A percentile compares a stretch with the other conserved stretches of the same genome.
Conservation (phyloP, 2,329 filamentous ascomycete species). For the Domatiomyces globalis region DNA sequence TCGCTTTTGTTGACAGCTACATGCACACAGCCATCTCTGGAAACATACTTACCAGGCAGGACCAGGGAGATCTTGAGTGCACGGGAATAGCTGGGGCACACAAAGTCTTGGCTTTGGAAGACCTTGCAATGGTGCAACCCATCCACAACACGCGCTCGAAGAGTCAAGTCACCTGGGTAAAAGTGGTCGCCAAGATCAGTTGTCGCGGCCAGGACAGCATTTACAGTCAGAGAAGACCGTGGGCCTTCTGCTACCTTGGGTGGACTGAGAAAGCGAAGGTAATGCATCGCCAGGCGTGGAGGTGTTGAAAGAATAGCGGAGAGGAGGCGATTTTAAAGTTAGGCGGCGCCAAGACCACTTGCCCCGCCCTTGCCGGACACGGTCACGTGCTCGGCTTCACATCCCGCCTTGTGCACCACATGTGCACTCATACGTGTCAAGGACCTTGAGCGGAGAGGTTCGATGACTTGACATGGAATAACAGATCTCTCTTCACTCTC, state of each 20-base stretch:
- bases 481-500: background rate
- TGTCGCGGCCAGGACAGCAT: conserved; percentile 47
- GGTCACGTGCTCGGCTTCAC: background rate
- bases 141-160: conserved; percentile 8
- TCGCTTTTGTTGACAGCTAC: conserved; percentile 11
- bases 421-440: background rate
- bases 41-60: conserved; percentile 12
- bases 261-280: conserved; percentile 54
- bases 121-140: conserved; percentile 20
- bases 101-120: conserved; percentile 28
- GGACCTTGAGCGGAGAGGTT: background rate
- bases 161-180: conserved; percentile 30
- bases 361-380: too few relatives aligned
- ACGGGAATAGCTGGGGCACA: conserved; percentile 33
- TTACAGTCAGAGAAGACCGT: conserved; percentile 30
- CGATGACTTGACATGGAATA: background rate
- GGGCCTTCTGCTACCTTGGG: conserved; percentile 35
- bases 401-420: background rate
- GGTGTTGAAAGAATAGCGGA: background rate
- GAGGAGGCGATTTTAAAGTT: background rate
- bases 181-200: conserved; percentile 56
- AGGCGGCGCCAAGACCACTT: background rate
- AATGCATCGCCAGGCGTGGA: conserved; percentile 35
- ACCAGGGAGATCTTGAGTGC: conserved; percentile 31
- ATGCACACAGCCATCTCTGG: conserved; percentile 14